phyloP scores from a whole-genome alignment of 2,329 filamentous ascomycete species.

The Sphaerulina vaccinii region DNA sequence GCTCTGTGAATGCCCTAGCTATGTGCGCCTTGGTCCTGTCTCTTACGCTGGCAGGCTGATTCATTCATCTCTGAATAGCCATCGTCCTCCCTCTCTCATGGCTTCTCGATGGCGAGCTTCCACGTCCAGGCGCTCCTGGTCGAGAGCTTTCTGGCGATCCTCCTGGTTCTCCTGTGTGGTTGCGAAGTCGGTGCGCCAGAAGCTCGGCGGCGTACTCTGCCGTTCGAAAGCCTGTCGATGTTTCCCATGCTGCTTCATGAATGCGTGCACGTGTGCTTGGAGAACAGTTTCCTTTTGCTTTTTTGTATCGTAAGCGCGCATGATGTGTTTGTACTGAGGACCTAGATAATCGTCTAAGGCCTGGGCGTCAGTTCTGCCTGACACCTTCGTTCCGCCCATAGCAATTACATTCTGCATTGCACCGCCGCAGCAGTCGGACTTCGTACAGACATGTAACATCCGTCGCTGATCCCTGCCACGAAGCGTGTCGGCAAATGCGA shows the following conservation, averaged over 20 bases:
- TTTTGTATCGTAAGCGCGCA: slow-evolving; percentile 34
- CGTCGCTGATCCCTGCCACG: slow-evolving; percentile 68
- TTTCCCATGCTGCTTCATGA: slow-evolving; percentile 73
- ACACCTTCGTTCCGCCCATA: slow-evolving; percentile 27
- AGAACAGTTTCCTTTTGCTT: slow-evolving; percentile 67
- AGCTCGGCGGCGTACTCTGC: slow-evolving; percentile 74
- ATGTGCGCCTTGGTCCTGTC: not conserved
- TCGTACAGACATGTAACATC: slow-evolving; percentile 71
- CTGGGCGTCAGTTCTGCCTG: slow-evolving; percentile 29
- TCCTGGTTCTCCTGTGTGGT: slow-evolving; percentile 74
- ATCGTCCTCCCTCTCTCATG: slow-evolving; percentile 71
- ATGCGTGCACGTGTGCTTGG: slow-evolving; percentile 70
- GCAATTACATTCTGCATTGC: slow-evolving; percentile 66
- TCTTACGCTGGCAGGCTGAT: too few species aligned
- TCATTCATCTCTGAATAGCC: slow-evolving; percentile 76
- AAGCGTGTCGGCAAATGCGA: slow-evolving; percentile 73
- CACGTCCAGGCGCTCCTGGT: slow-evolving; percentile 63
- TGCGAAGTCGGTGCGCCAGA: slow-evolving; percentile 88
- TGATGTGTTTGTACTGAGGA: slow-evolving; percentile 25
- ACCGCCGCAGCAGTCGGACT: slow-evolving; percentile 73
- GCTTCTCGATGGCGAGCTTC: slow-evolving; percentile 78
- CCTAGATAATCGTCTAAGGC: slow-evolving; percentile 33
- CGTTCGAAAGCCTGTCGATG: slow-evolving; percentile 75
- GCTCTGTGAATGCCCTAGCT: too few species aligned
- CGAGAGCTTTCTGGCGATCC: slow-evolving; percentile 65